Conservation (phyloP, 176 grass and related monocot species). For the Rhynchospora pubera region DNA sequence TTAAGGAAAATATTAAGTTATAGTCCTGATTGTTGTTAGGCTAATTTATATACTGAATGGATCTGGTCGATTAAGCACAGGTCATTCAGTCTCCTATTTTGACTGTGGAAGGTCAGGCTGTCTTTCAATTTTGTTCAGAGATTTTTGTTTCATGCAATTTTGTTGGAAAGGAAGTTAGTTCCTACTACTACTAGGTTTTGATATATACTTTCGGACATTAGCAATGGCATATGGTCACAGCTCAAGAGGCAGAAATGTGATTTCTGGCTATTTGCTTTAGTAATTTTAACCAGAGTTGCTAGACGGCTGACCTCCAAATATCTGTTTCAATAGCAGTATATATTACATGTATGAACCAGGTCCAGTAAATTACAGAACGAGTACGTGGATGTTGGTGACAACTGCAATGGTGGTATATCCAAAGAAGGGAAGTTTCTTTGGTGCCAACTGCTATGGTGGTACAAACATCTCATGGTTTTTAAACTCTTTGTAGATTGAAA, state of each 20-base stretch:
- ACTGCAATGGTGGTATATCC: neutral
- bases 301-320: neutral
- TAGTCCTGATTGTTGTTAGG: neutral
- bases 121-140: neutral
- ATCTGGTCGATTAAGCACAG: neutral
- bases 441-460: neutral
- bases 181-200: neutral
- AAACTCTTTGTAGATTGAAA: constrained; percentile 51
- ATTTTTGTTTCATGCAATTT: neutral
- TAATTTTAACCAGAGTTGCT: neutral
- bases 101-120: neutral
- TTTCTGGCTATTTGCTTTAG: neutral
- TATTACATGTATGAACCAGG: neutral
- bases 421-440: neutral
- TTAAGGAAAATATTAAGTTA: neutral
- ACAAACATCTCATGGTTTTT: neutral
- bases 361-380: neutral
- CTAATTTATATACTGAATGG: neutral
- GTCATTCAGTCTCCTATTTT: neutral
- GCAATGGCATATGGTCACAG: neutral
- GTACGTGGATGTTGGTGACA: neutral
- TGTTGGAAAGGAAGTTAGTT: neutral
- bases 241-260: neutral
- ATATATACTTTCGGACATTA: neutral
- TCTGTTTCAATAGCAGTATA: neutral